Evolutionary conservation across 805 yeast genomes (phyloP), one percentile per base, ranked within the genome.

Genomic region (Candida vartiovaarae): DNA sequence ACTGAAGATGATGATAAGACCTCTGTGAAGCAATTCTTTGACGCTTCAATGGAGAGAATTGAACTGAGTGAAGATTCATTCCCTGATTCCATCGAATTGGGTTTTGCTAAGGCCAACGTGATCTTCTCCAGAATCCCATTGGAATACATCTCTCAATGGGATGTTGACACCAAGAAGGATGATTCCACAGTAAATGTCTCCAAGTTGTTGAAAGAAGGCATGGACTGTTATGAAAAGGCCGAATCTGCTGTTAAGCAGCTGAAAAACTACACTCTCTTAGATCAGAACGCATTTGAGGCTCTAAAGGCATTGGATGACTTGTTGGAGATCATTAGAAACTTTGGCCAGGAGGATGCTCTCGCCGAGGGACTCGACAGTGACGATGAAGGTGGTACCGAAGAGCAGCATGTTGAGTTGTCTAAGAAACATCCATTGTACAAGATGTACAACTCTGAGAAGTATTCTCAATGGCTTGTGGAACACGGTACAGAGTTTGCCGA

Each of bases 31-130:
- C 84, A 77, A 39, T 85, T 70, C 59, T 79, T 86, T 42, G 75
- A 75, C 9, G 86, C 84, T 34, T 84, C 95, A 5, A 47, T 83
- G 24, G 96, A 87, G 47, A 74, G 95, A 51, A 67, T 78, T 27
- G 73, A 72, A 6, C 53, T 67, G 10, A 95, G 95, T 0, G 62
- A 78, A 36, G 74, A 68, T 8, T 59, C 65, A 38, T 71, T 65
- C 48, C 72, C 78, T 1, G 67, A 73, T 1, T 69, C 77, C 6
- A 52, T 65, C 7, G 67, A 73, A 10, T 61, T 82, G 46, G 57
- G 65, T 25, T 71, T 83, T 44, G 75, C 83, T 5, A 72, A 73
- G 45, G 67, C 82, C 32, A 74, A 76, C 51, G 71, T 84, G 7
- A 54, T 76, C 15, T 62, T 82, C 27, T 77, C 72, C 50, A 69